Conservation (phyloP, 495 filamentous ascomycete species). For the Entonaema liquescens region DNA sequence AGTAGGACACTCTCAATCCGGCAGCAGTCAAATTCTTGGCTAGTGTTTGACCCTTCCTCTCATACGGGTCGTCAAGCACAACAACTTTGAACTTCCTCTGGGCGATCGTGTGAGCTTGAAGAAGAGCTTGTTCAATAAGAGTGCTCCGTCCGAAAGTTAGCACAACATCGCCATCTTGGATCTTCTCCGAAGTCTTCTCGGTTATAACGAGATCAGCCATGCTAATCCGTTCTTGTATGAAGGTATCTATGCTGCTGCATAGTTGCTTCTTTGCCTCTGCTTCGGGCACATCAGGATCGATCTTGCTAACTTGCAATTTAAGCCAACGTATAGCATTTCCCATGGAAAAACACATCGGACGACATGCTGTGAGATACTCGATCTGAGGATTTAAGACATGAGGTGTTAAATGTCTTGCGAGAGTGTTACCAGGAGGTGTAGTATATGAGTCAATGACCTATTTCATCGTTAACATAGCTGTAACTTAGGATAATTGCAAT, state of each 20-base stretch:
- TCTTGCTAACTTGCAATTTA: constrained; percentile 84
- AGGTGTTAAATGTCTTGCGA: constrained; percentile 90
- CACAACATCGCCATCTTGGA: constrained; percentile 81
- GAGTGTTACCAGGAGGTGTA: constrained; percentile 81
- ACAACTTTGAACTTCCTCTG: constrained; percentile 79
- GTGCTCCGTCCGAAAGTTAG: constrained; percentile 90
- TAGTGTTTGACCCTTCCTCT: constrained; percentile 74
- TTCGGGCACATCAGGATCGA: constrained; percentile 84
- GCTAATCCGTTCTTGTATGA: constrained; percentile 89
- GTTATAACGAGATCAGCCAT: constrained; percentile 87
- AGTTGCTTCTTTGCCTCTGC: constrained; percentile 77
- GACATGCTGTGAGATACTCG: constrained; percentile 88
- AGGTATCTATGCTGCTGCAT: constrained; percentile 82
- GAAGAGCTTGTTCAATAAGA: constrained; percentile 80
- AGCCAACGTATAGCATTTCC: constrained; percentile 95
- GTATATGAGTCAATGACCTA: constrained; percentile 92
- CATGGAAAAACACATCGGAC: constrained; percentile 91
- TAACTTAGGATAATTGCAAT: not conserved
- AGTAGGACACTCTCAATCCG: constrained; percentile 82
- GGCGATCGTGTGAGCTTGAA: constrained; percentile 69
- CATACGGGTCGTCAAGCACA: constrained; percentile 84
- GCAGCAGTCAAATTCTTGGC: constrained; percentile 70
- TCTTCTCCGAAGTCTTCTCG: constrained; percentile 70
- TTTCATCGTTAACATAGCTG: constrained; percentile 6
- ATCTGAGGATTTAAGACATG: constrained; percentile 94